These are phyloP conservation scores for Guillardia theta DNA, from an alignment of 78 protist genomes.

Conservation along the genomic window DNA sequence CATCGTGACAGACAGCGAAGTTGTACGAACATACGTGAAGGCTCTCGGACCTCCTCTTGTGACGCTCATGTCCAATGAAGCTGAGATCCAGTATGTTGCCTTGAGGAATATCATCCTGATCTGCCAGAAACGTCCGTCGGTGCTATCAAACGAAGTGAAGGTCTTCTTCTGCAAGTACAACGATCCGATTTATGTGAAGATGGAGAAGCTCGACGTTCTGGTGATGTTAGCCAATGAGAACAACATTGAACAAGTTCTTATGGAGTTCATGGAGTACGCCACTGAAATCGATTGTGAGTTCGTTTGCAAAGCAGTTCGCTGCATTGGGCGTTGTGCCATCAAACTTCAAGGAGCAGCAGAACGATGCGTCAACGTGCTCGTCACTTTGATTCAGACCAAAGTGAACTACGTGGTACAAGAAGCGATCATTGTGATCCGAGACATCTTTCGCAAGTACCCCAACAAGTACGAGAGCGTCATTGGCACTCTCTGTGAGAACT, in stretches of 20 bases:
- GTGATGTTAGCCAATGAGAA: slow-evolving; percentile 86
- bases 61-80: background rate
- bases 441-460: slow-evolving; percentile 94
- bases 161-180: slow-evolving; percentile 98
- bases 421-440: slow-evolving; percentile 97
- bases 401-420: slow-evolving; percentile 99
- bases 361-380: slow-evolving; percentile 80
- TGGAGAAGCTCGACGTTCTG: slow-evolving; percentile 98
- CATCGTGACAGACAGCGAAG: background rate
- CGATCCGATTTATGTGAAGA: slow-evolving; percentile 98
- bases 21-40: background rate
- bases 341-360: slow-evolving; percentile 82
- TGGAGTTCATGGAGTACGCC: slow-evolving; percentile 96
- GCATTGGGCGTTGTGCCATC: slow-evolving; percentile 95
- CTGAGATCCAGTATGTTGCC: slow-evolving; percentile 94
- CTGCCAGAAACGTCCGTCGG: slow-evolving; percentile 86
- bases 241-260: slow-evolving; percentile 87
- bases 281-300: slow-evolving; percentile 96
- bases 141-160: slow-evolving; percentile 81
- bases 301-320: slow-evolving; percentile 94
- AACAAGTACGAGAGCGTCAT: slow-evolving; percentile 95
- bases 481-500: slow-evolving; percentile 93
- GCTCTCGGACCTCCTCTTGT: slow-evolving; percentile 22
- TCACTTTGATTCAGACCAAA: slow-evolving; percentile 91
- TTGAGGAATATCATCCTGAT: slow-evolving; percentile 94